phyloP scores from a whole-genome alignment of 345 rosid genomes.

The Acer saccharum region DNA sequence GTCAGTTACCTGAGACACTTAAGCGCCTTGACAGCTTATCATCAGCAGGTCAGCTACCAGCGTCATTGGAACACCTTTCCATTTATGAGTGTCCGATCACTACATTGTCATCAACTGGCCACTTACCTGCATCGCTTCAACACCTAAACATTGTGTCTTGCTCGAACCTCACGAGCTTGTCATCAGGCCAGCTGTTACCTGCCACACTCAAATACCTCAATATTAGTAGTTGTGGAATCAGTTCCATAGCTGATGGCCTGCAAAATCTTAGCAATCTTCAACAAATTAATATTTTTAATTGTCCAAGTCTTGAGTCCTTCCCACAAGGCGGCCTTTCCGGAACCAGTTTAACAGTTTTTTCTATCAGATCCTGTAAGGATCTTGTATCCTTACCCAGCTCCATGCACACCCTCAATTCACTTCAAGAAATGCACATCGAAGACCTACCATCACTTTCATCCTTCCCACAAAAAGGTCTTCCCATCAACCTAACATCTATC shows the following conservation, averaged over 20 bases:
- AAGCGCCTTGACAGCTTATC: constrained; percentile 1
- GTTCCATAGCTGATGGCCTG: neutral
- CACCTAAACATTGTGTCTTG: neutral
- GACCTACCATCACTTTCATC: too few species aligned
- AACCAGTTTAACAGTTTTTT: neutral
- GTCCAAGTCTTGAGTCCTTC: neutral
- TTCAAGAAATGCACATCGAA: too few species aligned
- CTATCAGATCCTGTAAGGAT: neutral
- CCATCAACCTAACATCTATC: too few species aligned
- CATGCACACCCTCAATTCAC: too few species aligned
- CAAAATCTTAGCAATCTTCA: constrained; percentile 22
- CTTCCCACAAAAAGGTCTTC: too few species aligned
- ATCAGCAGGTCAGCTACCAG: neutral
- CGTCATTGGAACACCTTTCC: neutral
- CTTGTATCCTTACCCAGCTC: too few species aligned
- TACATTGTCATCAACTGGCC: neutral
- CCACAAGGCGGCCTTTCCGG: neutral
- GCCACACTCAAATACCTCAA: neutral
- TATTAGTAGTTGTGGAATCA: neutral
- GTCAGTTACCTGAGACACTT: constrained; percentile 11
- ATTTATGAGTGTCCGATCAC: neutral
- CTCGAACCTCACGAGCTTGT: neutral
- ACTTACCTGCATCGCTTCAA: neutral
- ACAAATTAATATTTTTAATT: neutral
- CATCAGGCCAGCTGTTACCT: neutral